Conservation (phyloP, 495 filamentous ascomycete genomes). For the Hyaloscypha hepaticicola region DNA sequence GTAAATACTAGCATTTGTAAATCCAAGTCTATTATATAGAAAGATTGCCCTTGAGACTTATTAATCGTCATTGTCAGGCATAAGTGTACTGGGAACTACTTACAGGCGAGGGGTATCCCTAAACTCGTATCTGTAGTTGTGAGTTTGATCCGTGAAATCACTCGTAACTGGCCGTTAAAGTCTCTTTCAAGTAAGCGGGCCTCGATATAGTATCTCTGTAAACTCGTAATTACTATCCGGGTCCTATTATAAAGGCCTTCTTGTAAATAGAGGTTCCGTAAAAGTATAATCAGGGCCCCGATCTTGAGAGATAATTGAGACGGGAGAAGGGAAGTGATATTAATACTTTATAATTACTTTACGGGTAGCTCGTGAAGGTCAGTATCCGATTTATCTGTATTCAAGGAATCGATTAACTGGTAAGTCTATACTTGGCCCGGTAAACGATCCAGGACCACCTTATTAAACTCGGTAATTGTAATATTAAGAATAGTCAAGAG, state of each 20-base stretch:
- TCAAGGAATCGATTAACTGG: too few relatives aligned
- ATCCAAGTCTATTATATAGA: background rate
- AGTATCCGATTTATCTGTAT: too few relatives aligned
- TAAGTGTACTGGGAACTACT: too few relatives aligned
- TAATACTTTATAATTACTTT: too few relatives aligned
- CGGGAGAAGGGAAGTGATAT: background rate
- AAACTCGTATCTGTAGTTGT: background rate
- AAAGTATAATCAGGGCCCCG: background rate
- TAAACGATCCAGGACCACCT: background rate
- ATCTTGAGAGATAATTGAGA: background rate
- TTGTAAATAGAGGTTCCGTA: conserved; percentile 1
- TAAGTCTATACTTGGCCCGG: too few relatives aligned
- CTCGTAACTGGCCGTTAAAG: background rate
- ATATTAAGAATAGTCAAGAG: too few relatives aligned
- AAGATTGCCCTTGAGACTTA: conserved; percentile 1
- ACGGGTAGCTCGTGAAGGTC: too few relatives aligned
- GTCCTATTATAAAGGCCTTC: conserved; percentile 1
- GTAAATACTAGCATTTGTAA: background rate
- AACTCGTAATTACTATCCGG: too few relatives aligned
- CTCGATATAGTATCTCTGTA: background rate
- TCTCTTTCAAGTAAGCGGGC: conserved; percentile 1
- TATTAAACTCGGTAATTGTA: background rate
- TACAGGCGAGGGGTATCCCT: too few relatives aligned
- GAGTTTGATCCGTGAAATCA: background rate
- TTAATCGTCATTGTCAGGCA: too few relatives aligned